Percentiles rank a stretch among this genome's conserved stretches.
These are phyloP conservation scores for Sclerotinia sclerotiorum DNA, from an alignment of 2,329 filamentous ascomycete genomes.

Conservation along the genomic window DNA sequence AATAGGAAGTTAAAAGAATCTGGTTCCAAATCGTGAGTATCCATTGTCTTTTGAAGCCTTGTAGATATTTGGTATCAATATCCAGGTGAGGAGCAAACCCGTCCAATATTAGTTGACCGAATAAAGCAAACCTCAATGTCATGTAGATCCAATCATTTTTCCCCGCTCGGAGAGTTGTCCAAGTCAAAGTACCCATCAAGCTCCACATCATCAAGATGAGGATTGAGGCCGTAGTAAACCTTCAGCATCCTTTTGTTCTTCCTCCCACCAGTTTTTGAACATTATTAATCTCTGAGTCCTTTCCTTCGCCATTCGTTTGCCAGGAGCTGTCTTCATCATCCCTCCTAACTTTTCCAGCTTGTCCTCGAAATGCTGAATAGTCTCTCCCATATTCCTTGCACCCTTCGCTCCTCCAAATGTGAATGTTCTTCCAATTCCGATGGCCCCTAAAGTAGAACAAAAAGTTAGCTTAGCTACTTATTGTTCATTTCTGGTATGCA, in stretches of 20 bases:
- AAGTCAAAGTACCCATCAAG: background rate
- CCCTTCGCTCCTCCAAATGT: conserved; percentile 70
- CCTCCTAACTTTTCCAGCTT: conserved; percentile 66
- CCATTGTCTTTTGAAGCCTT: background rate
- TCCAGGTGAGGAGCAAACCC: background rate
- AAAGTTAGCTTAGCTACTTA: background rate
- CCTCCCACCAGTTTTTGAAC: conserved; percentile 59
- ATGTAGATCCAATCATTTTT: background rate
- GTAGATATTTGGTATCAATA: background rate
- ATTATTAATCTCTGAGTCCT: conserved; percentile 52
- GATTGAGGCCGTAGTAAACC: conserved; percentile 29
- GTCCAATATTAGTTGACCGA: background rate
- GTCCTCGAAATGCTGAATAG: conserved; percentile 74
- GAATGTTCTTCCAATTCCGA: conserved; percentile 79
- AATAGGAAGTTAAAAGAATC: background rate
- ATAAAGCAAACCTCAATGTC: background rate
- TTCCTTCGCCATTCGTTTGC: conserved; percentile 53
- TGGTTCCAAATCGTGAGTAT: background rate
- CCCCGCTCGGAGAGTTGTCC: background rate
- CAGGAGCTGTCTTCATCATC: conserved; percentile 64
- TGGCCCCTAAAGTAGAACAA: conserved; percentile 55
- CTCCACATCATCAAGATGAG: background rate
- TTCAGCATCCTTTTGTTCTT: conserved; percentile 46
- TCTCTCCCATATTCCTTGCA: conserved; percentile 57
- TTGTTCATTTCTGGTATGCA: background rate